phyloP scores from a whole-genome alignment of 495 filamentous ascomycete genomes.

The Annulohypoxylon bovei region DNA sequence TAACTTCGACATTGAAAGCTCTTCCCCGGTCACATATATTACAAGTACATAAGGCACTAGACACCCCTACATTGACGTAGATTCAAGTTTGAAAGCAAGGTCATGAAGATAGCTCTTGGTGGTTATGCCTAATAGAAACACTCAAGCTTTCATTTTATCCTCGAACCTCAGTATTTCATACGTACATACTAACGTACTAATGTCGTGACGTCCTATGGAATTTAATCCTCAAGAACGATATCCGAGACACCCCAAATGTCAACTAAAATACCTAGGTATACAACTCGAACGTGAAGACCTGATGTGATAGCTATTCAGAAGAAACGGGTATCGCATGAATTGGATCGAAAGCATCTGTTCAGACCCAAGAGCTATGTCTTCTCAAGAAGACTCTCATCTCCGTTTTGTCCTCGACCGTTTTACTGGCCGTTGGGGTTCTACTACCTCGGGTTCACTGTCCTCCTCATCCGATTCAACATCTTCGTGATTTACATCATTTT shows the following conservation, averaged over 20 bases:
- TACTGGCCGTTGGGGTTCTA: conserved; percentile 43
- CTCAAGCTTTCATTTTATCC: not conserved
- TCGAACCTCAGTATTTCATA: not conserved
- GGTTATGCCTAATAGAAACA: not conserved
- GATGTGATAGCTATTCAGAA: conserved; percentile 2
- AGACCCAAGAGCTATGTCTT: no score
- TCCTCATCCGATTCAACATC: conserved; percentile 56
- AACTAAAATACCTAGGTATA: not conserved
- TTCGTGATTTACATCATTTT: conserved; percentile 58
- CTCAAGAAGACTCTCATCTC: conserved; percentile 28
- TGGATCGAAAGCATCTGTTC: conserved; percentile 28
- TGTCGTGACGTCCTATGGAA: not conserved
- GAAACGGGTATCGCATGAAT: conserved; percentile 40
- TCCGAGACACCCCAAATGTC: not conserved
- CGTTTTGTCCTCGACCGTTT: conserved; percentile 49
- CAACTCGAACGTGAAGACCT: not conserved
- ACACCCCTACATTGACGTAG: not conserved
- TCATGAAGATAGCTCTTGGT: not conserved
- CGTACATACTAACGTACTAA: not conserved
- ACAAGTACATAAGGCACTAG: not conserved
- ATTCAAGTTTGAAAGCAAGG: not conserved
- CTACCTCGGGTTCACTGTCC: conserved; percentile 53
- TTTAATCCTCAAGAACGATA: not conserved
- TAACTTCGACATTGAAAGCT: not conserved
- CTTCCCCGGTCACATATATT: no score